Base-by-base conservation (phyloP, 306 rosid genomes). In the Cucumis cinereus region DNA sequence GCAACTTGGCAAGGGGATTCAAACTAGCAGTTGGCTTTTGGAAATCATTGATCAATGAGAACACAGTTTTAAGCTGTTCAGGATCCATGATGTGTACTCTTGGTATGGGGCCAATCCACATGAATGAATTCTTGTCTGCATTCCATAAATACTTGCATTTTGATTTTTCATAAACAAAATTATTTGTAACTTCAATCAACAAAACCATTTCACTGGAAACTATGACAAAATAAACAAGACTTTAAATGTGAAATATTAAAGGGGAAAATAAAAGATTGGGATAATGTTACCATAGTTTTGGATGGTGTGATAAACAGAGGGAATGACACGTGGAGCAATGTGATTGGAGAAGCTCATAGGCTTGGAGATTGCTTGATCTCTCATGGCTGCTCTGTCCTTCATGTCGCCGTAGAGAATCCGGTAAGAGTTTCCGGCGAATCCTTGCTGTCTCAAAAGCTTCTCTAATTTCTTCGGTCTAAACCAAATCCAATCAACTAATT, bases 341-440 rank as follows among this genome's bases (percentile, higher is more conserved):
- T 81, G 26, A 36, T 67, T 78, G 33, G 73, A 72, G 75, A 77
- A 78, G 8, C 30, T 77, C 73, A 79, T 79, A 55, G 87, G 89
- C 22, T 79, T 77, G 5, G 86, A 81, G 4, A 17, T 38, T 0
- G 87, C 89, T 47, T 78, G 33, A 5, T 49, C 11, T 6, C 36
- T n/a, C 79, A 79, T 17, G 8, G 13, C 35, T 0, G 47, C 24
- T 22, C 60, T 61, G 12, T 79, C 81, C 43, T 77, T 83, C 80
- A 62, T 0, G 75, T 86, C 87, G 47, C 87, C 87, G 20, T 24
- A 36, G n/a, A 74, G 53, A 22, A 86, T 16, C 64, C 79, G 50
- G 73, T 83, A 83, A 12, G 87, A 43, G 23, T 67, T 77, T 35
- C 87, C 89, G 9, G 19, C 2, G 23, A 83, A 63, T 26, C 89